Percentiles rank a stretch among this genome's conserved stretches.
Conservation (phyloP, 2,329 filamentous ascomycete genomes). For the Sporothrix inflata region DNA sequence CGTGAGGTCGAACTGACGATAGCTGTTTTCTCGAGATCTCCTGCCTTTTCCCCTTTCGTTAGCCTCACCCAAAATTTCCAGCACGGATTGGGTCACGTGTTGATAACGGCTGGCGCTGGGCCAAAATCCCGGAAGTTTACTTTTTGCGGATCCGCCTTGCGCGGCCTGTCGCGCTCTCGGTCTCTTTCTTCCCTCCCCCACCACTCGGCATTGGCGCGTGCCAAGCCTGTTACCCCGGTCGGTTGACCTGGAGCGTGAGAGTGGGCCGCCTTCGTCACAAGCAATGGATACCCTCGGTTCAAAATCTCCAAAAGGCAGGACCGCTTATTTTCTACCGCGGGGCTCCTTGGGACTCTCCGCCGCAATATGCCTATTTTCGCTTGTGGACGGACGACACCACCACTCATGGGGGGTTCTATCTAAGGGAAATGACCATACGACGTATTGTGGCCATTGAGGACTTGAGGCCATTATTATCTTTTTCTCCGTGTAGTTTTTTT, state of each 20-base stretch:
- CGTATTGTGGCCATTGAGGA: not conserved
- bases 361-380: constrained; percentile 1
- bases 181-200: not conserved
- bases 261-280: constrained; percentile 15
- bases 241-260: not conserved
- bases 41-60: constrained; percentile 10
- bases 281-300: constrained; percentile 40
- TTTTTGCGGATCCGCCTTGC: constrained; percentile 11
- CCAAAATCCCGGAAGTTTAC: not conserved
- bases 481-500: not conserved
- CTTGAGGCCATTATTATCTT: not conserved
- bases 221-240: constrained; percentile 31
- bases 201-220: constrained; percentile 31
- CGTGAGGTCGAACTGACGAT: not conserved
- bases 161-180: not conserved
- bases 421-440: not conserved
- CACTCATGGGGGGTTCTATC: not conserved
- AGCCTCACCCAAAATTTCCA: constrained; percentile 2
- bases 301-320: constrained; percentile 26
- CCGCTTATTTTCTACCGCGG: constrained; percentile 31
- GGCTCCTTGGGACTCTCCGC: constrained; percentile 13
- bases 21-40: not conserved
- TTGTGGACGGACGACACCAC: not conserved
- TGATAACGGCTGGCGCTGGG: not conserved
- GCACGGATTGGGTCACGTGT: not conserved